Conservation (phyloP, 2,329 filamentous ascomycete genomes). For the Sporothrix sp. region DNA sequence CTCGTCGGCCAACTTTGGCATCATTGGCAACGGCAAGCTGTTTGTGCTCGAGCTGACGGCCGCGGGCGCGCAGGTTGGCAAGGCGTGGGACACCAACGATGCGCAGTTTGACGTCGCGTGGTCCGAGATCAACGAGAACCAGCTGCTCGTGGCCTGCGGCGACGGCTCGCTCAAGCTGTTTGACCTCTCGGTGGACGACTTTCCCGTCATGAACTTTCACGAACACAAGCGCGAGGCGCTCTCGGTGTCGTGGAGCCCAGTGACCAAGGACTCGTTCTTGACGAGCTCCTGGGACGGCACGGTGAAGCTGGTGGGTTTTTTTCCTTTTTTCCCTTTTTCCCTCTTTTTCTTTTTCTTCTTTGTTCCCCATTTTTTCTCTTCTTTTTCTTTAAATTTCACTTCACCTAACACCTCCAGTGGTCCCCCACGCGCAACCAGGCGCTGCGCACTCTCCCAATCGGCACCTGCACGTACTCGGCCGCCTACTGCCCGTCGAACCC, state of each 20-base stretch:
- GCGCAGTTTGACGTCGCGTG: constrained; percentile 90
- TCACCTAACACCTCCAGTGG: too few species aligned
- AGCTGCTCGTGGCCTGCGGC: constrained; percentile 78
- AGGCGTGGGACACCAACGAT: constrained; percentile 90
- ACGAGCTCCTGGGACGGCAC: constrained; percentile 95
- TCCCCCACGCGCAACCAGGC: constrained; percentile 66
- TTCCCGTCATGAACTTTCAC: constrained; percentile 83
- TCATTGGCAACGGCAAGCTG: constrained; percentile 88
- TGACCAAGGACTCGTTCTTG: constrained; percentile 82
- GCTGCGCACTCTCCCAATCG: constrained; percentile 77
- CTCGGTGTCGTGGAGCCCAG: constrained; percentile 82
- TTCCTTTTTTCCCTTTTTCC: too few species aligned
- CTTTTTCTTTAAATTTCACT: too few species aligned
- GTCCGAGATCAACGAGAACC: constrained; percentile 95
- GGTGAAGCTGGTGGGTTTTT: too few species aligned
- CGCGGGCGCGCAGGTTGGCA: constrained; percentile 73
- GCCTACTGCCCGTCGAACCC: constrained; percentile 83
- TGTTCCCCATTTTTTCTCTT: too few species aligned
- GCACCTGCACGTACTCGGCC: constrained; percentile 90
- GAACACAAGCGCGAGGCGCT: constrained; percentile 93
- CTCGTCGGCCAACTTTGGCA: constrained; percentile 87
- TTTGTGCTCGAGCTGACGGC: constrained; percentile 77
- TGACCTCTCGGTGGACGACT: constrained; percentile 70
- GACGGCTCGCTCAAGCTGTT: constrained; percentile 94
- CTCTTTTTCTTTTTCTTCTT: too few species aligned